Evolutionary conservation across 768 basidiomycete genomes (phyloP).

Genomic region (Termitomyces sp.): DNA sequence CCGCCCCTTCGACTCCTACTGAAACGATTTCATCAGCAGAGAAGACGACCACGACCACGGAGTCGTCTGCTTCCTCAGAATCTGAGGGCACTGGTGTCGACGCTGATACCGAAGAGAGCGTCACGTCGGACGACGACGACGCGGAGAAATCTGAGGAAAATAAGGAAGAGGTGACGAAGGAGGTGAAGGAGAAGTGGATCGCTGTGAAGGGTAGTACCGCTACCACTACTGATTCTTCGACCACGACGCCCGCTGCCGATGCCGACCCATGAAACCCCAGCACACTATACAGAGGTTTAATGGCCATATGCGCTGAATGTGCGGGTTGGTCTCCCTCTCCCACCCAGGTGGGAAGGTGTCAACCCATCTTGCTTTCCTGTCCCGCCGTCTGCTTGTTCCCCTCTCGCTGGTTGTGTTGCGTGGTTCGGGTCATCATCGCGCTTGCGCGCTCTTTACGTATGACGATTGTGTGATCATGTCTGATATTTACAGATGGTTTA

Average conservation of each 20-base stretch:
- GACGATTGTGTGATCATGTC: slow-evolving; percentile 3
- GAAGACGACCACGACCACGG: slow-evolving; percentile 19
- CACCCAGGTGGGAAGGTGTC: not conserved
- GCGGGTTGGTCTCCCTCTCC: slow-evolving; percentile 2
- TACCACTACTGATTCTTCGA: slow-evolving; percentile 10
- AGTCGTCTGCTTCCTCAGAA: slow-evolving; percentile 39
- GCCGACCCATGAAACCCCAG: slow-evolving; percentile 14
- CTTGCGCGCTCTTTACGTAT: slow-evolving; percentile 16
- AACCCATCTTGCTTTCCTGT: slow-evolving; percentile 13
- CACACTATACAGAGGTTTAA: slow-evolving; percentile 7
- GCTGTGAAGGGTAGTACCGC: slow-evolving; percentile 55
- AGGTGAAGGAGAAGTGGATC: slow-evolving; percentile 71
- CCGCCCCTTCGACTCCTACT: slow-evolving; percentile 30
- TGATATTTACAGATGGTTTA: slow-evolving; percentile 12
- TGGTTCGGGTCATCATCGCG: slow-evolving; percentile 20
- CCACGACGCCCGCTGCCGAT: slow-evolving; percentile 21
- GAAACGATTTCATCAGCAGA: slow-evolving; percentile 28
- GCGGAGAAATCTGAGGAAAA: slow-evolving; percentile 38
- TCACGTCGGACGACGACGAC: slow-evolving; percentile 79
- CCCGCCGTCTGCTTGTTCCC: slow-evolving; percentile 18
- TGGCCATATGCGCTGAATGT: slow-evolving; percentile 7
- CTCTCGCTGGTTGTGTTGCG: slow-evolving; percentile 21
- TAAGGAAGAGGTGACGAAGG: slow-evolving; percentile 44
- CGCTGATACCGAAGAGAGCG: slow-evolving; percentile 73
- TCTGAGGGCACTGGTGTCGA: slow-evolving; percentile 64